Conservation (phyloP, 2,329 filamentous ascomycete genomes). For the Ambrosiella beaveri region DNA sequence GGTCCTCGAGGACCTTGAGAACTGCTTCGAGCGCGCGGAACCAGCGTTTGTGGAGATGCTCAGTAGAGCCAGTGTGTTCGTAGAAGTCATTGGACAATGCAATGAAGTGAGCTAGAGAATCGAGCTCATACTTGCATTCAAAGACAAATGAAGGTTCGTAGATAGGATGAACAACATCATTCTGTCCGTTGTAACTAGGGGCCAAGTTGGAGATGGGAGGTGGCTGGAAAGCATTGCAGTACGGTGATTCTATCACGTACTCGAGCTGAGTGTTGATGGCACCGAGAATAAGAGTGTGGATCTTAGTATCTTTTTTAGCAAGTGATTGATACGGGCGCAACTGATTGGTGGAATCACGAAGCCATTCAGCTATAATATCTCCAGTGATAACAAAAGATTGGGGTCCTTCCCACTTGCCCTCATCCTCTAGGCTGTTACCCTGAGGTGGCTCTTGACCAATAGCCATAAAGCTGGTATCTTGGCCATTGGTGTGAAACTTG, state of each 20-base stretch:
- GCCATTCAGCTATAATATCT: slow-evolving; percentile 85
- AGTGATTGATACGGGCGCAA: slow-evolving; percentile 75
- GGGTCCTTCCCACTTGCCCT: slow-evolving; percentile 59
- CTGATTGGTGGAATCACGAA: slow-evolving; percentile 87
- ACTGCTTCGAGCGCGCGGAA: slow-evolving; percentile 58
- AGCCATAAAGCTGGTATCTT: slow-evolving; percentile 20
- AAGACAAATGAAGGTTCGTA: slow-evolving; percentile 80
- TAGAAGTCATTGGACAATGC: slow-evolving; percentile 74
- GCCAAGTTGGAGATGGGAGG: slow-evolving; percentile 64
- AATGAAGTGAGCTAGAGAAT: slow-evolving; percentile 85
- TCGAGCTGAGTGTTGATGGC: slow-evolving; percentile 94
- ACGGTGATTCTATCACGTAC: slow-evolving; percentile 84
- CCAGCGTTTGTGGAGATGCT: slow-evolving; percentile 68
- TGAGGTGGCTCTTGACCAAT: slow-evolving; percentile 20
- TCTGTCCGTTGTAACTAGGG: slow-evolving; percentile 59
- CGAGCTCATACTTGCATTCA: slow-evolving; percentile 97
- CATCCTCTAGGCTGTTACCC: slow-evolving; percentile 24
- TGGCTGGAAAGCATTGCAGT: slow-evolving; percentile 97
- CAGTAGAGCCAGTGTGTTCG: slow-evolving; percentile 56
- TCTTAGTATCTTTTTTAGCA: slow-evolving; percentile 60
- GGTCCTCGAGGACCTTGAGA: slow-evolving; percentile 55
- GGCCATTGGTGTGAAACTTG: slow-evolving; percentile 62
- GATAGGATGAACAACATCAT: slow-evolving; percentile 66
- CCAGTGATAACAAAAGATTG: slow-evolving; percentile 90
- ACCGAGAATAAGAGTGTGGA: slow-evolving; percentile 68